Evolutionary conservation across 2,329 filamentous ascomycete species (phyloP).

Genomic region (Phialemonium atrogriseum): DNA sequence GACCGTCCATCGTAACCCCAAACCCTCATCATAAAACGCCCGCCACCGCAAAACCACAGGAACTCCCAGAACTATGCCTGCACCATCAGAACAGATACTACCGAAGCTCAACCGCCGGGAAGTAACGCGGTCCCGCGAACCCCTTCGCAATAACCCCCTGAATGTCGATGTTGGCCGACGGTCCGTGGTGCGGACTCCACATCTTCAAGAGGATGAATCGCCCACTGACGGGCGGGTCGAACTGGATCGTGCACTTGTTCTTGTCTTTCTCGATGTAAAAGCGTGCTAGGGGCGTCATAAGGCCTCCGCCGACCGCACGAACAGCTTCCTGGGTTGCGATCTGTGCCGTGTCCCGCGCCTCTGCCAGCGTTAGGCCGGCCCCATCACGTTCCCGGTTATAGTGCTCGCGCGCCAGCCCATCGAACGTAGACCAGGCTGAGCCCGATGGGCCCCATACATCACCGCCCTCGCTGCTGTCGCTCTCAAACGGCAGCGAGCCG

Average conservation of each 20-base stretch:
- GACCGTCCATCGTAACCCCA: too few species aligned
- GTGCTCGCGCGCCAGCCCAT: conserved; percentile 7
- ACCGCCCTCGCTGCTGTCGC: conserved; percentile 24
- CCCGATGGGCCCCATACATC: conserved; percentile 7
- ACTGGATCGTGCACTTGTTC: conserved; percentile 78
- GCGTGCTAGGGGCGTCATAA: conserved; percentile 65
- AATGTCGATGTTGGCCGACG: conserved; percentile 72
- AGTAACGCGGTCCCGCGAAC: conserved; percentile 78
- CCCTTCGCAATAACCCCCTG: conserved; percentile 78
- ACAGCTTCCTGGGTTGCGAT: conserved; percentile 49
- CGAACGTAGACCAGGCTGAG: conserved; percentile 8
- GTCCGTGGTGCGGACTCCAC: conserved; percentile 68
- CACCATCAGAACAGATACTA: conserved; percentile 19
- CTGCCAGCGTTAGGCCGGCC: conserved; percentile 23
- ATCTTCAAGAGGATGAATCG: conserved; percentile 83
- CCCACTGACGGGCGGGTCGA: conserved; percentile 73
- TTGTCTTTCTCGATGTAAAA: conserved; percentile 80
- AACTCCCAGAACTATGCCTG: too few species aligned
- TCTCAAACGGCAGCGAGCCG: conserved; percentile 47
- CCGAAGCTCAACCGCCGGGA: conserved; percentile 58
- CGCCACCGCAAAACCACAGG: too few species aligned
- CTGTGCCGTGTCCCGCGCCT: conserved; percentile 38
- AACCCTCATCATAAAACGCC: too few species aligned
- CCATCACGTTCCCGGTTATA: conserved; percentile 10
- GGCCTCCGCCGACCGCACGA: conserved; percentile 46